Evolutionary conservation across 2,329 filamentous ascomycete species (phyloP).

Genomic region (Hymenoscyphus repandus): DNA sequence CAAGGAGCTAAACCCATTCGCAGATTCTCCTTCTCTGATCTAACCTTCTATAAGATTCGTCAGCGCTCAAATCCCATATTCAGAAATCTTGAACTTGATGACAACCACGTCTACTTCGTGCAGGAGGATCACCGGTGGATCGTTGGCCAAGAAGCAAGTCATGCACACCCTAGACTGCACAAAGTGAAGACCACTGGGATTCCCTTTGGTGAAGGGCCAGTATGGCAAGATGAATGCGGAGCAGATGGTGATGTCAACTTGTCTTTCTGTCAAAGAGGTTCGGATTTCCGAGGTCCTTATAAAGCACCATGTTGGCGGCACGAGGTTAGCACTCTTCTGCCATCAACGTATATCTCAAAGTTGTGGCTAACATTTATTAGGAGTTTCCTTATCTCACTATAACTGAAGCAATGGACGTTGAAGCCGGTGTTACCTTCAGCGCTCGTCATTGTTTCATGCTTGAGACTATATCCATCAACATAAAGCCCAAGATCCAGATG

Average conservation of each 20-base stretch:
- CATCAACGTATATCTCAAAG: neutral
- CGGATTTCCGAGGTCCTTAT: constrained; percentile 26
- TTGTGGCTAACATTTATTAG: constrained; percentile 20
- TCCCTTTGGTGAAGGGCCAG: constrained; percentile 48
- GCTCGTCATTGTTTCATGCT: constrained; percentile 44
- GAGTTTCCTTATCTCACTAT: constrained; percentile 47
- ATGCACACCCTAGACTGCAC: constrained; percentile 39
- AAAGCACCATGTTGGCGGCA: constrained; percentile 49
- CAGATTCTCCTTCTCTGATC: constrained; percentile 44
- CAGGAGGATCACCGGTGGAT: constrained; percentile 51
- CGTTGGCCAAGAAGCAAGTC: constrained; percentile 39
- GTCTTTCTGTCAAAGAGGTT: constrained; percentile 19
- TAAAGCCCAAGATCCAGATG: constrained; percentile 34
- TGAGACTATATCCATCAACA: constrained; percentile 41
- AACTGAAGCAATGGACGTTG: constrained; percentile 39
- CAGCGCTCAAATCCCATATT: constrained; percentile 48
- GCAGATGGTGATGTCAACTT: constrained; percentile 23
- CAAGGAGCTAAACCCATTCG: constrained; percentile 42
- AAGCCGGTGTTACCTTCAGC: constrained; percentile 40
- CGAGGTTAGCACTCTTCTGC: constrained; percentile 23
- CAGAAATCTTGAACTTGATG: constrained; percentile 43
- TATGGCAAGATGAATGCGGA: constrained; percentile 44
- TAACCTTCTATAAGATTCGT: constrained; percentile 47
- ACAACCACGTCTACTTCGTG: constrained; percentile 45
- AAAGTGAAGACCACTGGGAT: constrained; percentile 46